phyloP scores from a whole-genome alignment of 306 rosid genomes.

The Dryas octopetala region DNA sequence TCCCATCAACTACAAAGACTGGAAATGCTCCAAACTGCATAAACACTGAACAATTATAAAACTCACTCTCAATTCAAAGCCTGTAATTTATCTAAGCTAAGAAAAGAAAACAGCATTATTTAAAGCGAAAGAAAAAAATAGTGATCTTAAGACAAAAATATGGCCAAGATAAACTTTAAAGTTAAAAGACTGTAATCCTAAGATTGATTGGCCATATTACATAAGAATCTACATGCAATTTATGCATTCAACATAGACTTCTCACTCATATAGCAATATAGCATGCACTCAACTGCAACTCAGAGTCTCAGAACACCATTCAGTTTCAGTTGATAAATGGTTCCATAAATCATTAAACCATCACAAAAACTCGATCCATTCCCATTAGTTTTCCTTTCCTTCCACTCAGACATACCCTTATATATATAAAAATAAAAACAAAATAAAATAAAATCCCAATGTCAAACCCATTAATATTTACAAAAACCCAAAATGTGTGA shows the following conservation, averaged over 20 bases:
- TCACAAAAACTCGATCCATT: not conserved
- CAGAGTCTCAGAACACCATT: not conserved
- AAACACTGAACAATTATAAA: constrained; percentile 18
- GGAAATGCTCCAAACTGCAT: constrained; percentile 91
- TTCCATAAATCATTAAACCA: not conserved
- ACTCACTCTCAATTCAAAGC: not conserved
- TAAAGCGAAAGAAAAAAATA: not conserved
- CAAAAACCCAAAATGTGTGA: not conserved
- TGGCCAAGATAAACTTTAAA: not conserved
- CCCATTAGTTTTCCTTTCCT: not conserved
- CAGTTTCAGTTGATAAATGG: not conserved
- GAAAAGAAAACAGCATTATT: constrained; percentile 7
- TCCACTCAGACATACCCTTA: not conserved
- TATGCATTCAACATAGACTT: not conserved
- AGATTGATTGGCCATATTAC: not conserved
- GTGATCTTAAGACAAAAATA: not conserved
- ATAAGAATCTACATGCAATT: not conserved
- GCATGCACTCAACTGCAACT: not conserved
- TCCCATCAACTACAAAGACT: constrained; percentile 81
- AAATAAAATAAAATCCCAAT: not conserved
- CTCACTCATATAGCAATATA: not conserved
- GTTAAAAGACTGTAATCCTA: not conserved
- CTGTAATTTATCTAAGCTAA: not conserved
- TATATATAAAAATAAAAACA: not conserved
- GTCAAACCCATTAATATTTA: not conserved